Evolutionary conservation across 2,329 filamentous ascomycete genomes (phyloP), one percentile per base, ranked within the genome.

Genomic region (Colletotrichum liriopes): DNA sequence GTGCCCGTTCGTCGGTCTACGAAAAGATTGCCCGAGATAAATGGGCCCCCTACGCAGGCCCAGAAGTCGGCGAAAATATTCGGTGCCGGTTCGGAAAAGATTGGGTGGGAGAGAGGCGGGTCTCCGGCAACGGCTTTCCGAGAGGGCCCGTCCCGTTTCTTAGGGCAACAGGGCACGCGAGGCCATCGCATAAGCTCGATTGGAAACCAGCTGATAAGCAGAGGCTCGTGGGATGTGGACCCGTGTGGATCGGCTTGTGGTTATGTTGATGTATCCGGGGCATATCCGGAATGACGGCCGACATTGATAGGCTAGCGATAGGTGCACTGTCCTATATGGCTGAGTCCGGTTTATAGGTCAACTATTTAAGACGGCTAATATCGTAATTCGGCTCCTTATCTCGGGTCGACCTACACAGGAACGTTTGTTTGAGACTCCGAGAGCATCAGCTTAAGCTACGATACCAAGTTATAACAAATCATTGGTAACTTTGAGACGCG

Each of bases 1-100:
- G 35, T 11, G 35, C 8, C 35, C 11, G 23, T 6, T 52, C 12
- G 35, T 71, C 64, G 63, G 39, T 35, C 68, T 41, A 43, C 6
- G 54, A 56, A 62, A 71, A 61, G 51, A 39, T 62, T 58, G 49
- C 32, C 64, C 64, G 64, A 67, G 56, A 67, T 67, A 58, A 61
- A 55, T n/a, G 51, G 55, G 45, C 7, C 35, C 54, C 47, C 14
- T 23, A 43, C 52, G 49, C 32, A 49, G 43, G 32, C 51, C 35
- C 3, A 37, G 39, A 23, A 70, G 49, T 55, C 64, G 64, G 68
- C 56, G 29, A 62, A 61, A 62, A 9, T 35, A 23, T 37, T 62
- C 64, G 41, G 55, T 56, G 56, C 68, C 68, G 68, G 56, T 51
- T 67, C 56, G 68, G 56, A 41, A 41, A 35, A 45, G 49, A 39